phyloP scores from a whole-genome alignment of 306 rosid genomes.

The Sechiopsis laciniata region DNA sequence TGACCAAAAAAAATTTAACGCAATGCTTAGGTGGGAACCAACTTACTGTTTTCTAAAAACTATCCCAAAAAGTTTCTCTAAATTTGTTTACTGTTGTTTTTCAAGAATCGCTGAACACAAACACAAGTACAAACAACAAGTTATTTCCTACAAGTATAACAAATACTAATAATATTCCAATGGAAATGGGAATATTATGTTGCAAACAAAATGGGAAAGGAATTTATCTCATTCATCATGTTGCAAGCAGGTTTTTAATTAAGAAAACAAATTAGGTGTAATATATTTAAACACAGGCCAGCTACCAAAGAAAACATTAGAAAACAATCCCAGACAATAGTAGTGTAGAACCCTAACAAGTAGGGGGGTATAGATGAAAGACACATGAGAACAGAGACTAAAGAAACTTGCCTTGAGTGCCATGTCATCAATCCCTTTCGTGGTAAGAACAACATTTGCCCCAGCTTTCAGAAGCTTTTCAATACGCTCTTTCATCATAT shows the following conservation, averaged over 20 bases:
- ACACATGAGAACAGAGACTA: constrained; percentile 11
- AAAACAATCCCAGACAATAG: constrained; percentile 6
- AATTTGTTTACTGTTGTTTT: not conserved
- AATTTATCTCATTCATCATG: not conserved
- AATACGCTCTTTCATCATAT: constrained; percentile 93
- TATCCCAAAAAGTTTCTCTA: not conserved
- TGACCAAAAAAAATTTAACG: not conserved
- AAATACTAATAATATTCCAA: no score
- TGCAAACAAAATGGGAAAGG: not conserved
- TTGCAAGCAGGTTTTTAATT: not conserved
- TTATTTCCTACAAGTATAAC: not conserved
- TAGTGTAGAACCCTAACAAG: not conserved
- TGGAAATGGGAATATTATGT: no score
- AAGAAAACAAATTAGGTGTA: not conserved
- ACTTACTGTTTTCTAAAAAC: not conserved
- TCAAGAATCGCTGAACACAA: not conserved
- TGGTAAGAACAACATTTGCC: constrained; percentile 91
- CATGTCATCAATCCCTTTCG: constrained; percentile 99
- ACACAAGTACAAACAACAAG: not conserved
- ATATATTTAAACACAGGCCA: not conserved
- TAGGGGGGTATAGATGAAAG: constrained; percentile 3
- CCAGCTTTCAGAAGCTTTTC: constrained; percentile 87
- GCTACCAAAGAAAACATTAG: not conserved
- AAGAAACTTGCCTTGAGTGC: constrained; percentile 66
- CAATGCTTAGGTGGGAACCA: not conserved